Evolutionary conservation across 768 basidiomycete genomes (phyloP), one percentile per base, ranked within the genome.

Genomic region (Kwoniella bestiolae): DNA sequence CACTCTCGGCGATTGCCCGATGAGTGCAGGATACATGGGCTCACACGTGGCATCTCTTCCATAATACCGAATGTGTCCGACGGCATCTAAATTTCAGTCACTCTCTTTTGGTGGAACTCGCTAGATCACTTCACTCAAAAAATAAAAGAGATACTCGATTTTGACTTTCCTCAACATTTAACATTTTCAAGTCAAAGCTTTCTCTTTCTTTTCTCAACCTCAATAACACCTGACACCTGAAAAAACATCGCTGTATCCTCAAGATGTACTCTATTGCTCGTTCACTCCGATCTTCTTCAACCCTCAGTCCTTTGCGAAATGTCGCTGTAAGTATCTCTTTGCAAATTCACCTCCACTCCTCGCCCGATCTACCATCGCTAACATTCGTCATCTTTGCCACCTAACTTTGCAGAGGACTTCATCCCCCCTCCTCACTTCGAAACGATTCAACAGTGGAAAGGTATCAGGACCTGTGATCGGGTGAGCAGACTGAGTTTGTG

Each of bases 381-480:
- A 58, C 34, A 25, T n/a, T 14, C 35, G 41, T 26, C 56, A 58
- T 31, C 31, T 14, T 63, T 56, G 52, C 52, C 52, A 55, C 52
- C 26, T 26, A 35, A 18, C 23, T 32, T n/a, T 34, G 23, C 53
- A 65, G 60, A 66, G 76, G 59, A 73, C 74, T 31, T 56, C 73
- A 14, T 69, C 75, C 25, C 72, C 76, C 23, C 59, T 68, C 29
- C 72, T 92, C 38, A 67, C 66, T 28, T 68, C 70, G 81, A 90
- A 90, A 75, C 88, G 93, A 82, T 92, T 89, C 84, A 94, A 94
- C 91, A 94, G 94, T 85, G 88, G 90, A 72, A 96, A 95, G 87
- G 91, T 95, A 82, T 87, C 85, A 69, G 94, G 78, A 28, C 77
- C 74, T 35, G 69, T 70, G 59, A 70, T 78, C 49, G 76, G 70